Conservation (phyloP, 2,329 filamentous ascomycete species). For the Fusarium anthophilum region DNA sequence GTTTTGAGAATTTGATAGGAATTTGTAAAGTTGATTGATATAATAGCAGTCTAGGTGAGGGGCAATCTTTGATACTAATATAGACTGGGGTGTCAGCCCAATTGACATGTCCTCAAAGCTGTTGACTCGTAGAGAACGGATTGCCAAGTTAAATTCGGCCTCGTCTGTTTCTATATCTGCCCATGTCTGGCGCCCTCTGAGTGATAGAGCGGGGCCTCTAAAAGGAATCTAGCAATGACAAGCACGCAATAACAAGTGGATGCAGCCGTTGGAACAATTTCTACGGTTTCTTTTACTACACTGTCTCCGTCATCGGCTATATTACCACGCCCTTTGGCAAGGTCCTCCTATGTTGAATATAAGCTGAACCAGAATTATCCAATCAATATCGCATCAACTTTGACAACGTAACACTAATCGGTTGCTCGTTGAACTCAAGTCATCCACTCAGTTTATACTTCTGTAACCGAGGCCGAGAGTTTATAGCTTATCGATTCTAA, state of each 20-base stretch:
- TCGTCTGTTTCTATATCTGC: neutral
- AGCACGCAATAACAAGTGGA: constrained; percentile 33
- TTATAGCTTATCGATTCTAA: neutral
- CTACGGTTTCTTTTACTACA: neutral
- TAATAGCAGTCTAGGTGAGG: constrained; percentile 17
- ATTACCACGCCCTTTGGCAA: neutral
- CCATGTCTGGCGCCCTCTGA: constrained; percentile 11
- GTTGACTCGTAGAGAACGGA: neutral
- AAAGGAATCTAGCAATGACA: constrained; percentile 3
- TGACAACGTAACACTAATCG: neutral
- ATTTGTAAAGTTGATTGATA: neutral
- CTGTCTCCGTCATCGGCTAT: constrained; percentile 34
- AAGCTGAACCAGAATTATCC: neutral
- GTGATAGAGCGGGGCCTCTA: constrained; percentile 14
- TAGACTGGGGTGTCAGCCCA: neutral
- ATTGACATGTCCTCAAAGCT: neutral
- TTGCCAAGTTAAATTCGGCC: neutral
- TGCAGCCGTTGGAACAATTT: neutral
- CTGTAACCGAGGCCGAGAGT: neutral
- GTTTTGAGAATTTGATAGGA: neutral
- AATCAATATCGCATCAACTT: neutral
- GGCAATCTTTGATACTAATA: constrained; percentile 3
- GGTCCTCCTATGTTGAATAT: neutral
- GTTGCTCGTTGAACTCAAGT: neutral
- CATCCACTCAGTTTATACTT: neutral